Evolutionary conservation across 2,329 filamentous ascomycete species (phyloP), one percentile per base, ranked within the genome.

Genomic region (Fulvia fulva): DNA sequence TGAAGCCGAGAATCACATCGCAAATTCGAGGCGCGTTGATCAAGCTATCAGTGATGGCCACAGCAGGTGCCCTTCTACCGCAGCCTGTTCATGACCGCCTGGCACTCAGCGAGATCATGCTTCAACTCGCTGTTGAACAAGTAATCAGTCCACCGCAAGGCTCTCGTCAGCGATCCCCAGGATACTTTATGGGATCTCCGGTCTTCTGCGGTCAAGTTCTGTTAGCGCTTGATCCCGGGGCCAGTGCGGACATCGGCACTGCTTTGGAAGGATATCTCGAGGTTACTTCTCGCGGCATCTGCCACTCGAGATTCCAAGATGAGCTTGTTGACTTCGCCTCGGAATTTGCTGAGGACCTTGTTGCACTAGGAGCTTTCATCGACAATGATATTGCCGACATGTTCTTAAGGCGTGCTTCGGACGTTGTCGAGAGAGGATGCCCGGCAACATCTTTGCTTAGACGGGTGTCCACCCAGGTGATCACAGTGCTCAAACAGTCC

Each of bases 41-140:
- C 41, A 59, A 55, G 43, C 12, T 59, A 21, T 53, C 57, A 4
- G 49, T 51, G 19, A 59, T 59, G 57, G 57, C 53, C n/a, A 34
- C 30, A n/a, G 49, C 57, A n/a, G 37, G 37, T n/a, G 37, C 52
- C 2, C 25, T 44, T 16, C 23, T 54, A 9, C 41, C 30, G 8
- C 37, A 19, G 16, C 19, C 37, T 41, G 3, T 16, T 19, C 37
- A 41, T n/a, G 37, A 41, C 14, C 37, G 16, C 14, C 1, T 41
- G 2, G 3, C 16, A 4, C 19, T 41, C 7, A 41, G 37, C 16
- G 37, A 41, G 37, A n/a, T 41, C 37, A 41, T 41, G 8, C 14
- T 41, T n/a, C 37, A n/a, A 2, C 37, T 41, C 14, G 37, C 37
- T 4, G 37, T 41, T 8, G 12, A 41, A n/a, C 37, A 19, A 41